Base-by-base conservation (phyloP, 768 basidiomycete genomes). In the Boletus sensibilis region DNA sequence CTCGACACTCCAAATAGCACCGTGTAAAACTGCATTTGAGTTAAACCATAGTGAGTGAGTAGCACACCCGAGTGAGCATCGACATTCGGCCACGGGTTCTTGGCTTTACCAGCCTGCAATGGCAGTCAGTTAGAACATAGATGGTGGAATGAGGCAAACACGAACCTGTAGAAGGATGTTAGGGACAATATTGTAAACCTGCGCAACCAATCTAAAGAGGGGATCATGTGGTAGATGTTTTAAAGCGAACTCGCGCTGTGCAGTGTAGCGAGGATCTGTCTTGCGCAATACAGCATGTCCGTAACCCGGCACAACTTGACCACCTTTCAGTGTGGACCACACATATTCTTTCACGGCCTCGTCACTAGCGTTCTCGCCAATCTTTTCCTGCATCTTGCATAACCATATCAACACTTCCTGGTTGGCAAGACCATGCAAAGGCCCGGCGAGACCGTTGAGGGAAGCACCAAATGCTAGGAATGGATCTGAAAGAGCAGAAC, bases 1-100 rank as follows among this genome's bases (percentile, higher is more conserved):
- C 93, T 89, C n/a, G 92, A 95, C 9, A 97, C 91, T 78, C 94
- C 94, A 74, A 97, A 97, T 57, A 97, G 80, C 53, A 98, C 96
- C 63, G 95, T 98, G 79, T 98, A 98, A 82, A 90, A 98, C 70
- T 92, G 84, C 88, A 95, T 94, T 74, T 95, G 85, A 60, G 81
- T 83, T 53, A 96, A 77, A 47, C 92, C 92, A 67, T 94, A 94
- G 75, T 94, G 78, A 29, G 88, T 88, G 21, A 95, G 76, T 44
- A 95, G 83, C 51, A 85, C 91, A 75, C 92, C 94, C 16, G 96
- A 98, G 79, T 96, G 94, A 48, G 95, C 93, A 72, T 98, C 95
- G 54, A 98, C 95, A 72, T 98, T 98, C 43, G 95, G 95, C 90
- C 90, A 93, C 2, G 91, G 91, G 78, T 93, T 93, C 82, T 92